A percentile compares a stretch with the other conserved stretches of the same genome.
These are phyloP conservation scores for Quercus dentata DNA, from an alignment of 306 rosid species.

Conservation along the genomic window DNA sequence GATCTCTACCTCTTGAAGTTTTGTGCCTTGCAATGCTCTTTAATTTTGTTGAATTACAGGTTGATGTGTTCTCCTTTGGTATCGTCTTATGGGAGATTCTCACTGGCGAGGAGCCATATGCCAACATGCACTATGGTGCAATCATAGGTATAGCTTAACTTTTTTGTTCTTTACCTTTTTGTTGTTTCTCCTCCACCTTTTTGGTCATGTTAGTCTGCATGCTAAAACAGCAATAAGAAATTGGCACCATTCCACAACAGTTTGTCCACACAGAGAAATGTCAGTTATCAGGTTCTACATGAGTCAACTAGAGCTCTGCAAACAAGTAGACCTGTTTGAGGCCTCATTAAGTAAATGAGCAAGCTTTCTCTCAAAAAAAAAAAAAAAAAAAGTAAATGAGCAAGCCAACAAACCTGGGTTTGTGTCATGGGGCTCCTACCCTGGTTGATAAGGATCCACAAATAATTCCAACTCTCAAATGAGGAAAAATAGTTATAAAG, in stretches of 20 bases:
- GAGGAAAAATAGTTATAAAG: neutral
- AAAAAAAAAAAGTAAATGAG: neutral
- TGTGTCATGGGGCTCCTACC: neutral
- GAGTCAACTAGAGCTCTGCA: neutral
- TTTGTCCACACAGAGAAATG: neutral
- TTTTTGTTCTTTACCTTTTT: conserved; percentile 2
- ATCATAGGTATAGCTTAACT: conserved; percentile 58
- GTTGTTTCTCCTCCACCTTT: neutral
- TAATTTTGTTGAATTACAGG: conserved; percentile 41
- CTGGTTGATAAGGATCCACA: neutral
- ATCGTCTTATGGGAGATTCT: conserved; percentile 94
- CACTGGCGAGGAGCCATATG: conserved; percentile 95
- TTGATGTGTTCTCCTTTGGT: conserved; percentile 92
- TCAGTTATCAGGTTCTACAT: neutral
- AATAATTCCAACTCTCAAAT: neutral
- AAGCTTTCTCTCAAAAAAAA: neutral
- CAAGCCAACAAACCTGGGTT: neutral
- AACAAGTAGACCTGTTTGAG: neutral
- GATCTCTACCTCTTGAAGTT: conserved; percentile 7
- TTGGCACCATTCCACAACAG: neutral
- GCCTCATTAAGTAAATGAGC: neutral
- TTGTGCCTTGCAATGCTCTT: neutral
- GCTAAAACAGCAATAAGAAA: neutral
- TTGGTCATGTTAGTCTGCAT: neutral
- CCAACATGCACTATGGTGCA: conserved; percentile 97